Percentiles rank a stretch among this genome's conserved stretches.
Conservation (phyloP, 2,329 filamentous ascomycete species). For the Calonectria hawksworthii region DNA sequence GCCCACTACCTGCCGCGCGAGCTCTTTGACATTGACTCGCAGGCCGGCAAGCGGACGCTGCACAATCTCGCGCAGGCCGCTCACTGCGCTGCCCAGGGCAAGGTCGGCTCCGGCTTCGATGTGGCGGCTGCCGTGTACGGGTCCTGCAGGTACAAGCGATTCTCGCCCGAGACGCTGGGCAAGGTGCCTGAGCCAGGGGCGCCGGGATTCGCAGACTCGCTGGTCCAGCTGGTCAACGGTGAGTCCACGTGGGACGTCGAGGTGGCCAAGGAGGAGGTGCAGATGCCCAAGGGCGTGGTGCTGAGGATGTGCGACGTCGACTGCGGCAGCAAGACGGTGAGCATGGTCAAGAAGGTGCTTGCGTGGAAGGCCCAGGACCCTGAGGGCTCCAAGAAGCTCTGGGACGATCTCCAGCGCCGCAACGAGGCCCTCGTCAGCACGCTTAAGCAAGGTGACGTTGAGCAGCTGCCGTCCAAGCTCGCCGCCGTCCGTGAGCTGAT, state of each 20-base stretch:
- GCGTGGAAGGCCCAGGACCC: conserved; percentile 80
- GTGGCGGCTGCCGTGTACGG: conserved; percentile 94
- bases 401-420: conserved; percentile 79
- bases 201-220: conserved; percentile 74
- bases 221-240: conserved; percentile 78
- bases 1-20: conserved; percentile 76
- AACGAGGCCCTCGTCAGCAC: conserved; percentile 80
- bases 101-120: conserved; percentile 96
- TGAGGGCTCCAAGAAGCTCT: conserved; percentile 76
- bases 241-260: conserved; percentile 82
- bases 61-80: conserved; percentile 96
- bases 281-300: conserved; percentile 79
- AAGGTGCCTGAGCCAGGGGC: conserved; percentile 76
- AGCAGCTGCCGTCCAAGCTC: conserved; percentile 62
- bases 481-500: conserved; percentile 72
- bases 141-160: conserved; percentile 91
- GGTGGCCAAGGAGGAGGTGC: conserved; percentile 77
- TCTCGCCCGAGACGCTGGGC: conserved; percentile 83
- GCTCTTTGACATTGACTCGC: conserved; percentile 70
- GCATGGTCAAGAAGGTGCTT: conserved; percentile 95
- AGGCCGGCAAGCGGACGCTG: conserved; percentile 71
- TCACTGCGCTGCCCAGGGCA: conserved; percentile 96
- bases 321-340: conserved; percentile 91
- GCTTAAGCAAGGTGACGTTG: conserved; percentile 65
- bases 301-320: conserved; percentile 97